Evolutionary conservation across 2,329 filamentous ascomycete genomes (phyloP).

Genomic region (Trichophyton schoenleinii): DNA sequence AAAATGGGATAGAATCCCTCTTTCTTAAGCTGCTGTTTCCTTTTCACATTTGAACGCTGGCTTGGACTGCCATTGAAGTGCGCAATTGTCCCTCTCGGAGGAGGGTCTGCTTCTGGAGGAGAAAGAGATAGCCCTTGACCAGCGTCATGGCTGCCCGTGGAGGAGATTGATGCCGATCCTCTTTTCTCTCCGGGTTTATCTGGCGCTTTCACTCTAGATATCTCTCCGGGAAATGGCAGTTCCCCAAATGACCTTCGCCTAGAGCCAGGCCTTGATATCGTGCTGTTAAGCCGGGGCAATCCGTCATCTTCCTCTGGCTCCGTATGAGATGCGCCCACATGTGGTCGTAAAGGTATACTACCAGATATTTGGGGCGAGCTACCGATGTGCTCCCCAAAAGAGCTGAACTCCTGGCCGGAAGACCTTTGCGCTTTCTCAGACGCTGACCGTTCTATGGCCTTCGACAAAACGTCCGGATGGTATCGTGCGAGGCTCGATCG

Average conservation of each 20-base stretch:
- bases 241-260: not conserved
- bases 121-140: not conserved
- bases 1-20: not conserved
- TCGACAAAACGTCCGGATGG: conserved; percentile 46
- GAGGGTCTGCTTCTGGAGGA: not conserved
- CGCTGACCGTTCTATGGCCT: conserved; percentile 31
- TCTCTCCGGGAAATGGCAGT: not conserved
- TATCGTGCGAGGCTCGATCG: conserved; percentile 50
- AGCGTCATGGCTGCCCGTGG: not conserved
- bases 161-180: not conserved
- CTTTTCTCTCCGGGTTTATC: not conserved
- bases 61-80: not conserved
- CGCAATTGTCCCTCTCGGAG: not conserved
- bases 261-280: not conserved
- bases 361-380: not conserved
- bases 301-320: not conserved
- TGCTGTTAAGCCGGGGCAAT: not conserved
- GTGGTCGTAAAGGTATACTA: not conserved
- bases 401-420: conserved; percentile 11
- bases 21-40: not conserved
- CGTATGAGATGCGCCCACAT: not conserved
- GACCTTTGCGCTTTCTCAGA: conserved; percentile 23
- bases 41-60: not conserved
- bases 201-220: not conserved
- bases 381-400: not conserved